Base-by-base conservation (phyloP, 2,329 filamentous ascomycete species). In the Calonectria montana region DNA sequence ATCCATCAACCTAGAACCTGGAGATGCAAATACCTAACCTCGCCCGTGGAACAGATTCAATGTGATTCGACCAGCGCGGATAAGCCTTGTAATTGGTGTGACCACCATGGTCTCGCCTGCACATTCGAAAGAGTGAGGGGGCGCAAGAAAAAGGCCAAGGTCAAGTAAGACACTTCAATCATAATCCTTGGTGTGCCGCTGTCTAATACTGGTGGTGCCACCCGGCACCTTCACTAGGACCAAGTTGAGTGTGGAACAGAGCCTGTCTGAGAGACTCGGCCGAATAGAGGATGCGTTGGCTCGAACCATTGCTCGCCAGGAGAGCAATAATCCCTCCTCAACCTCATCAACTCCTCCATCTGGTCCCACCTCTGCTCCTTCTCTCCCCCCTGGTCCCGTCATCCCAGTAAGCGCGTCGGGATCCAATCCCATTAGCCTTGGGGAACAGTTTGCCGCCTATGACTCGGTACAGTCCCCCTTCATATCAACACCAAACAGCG, bases 61-160 rank as follows among this genome's bases (percentile, higher is more conserved):
- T 70, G 67, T 65, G 67, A 70, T 50, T 50, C 61, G 43, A 39
- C 50, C 37, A 48, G 25, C n/a, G 21, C 67, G 13, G 41, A 70
- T 16, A 48, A 41, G 37, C 67, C 62, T 31, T 70, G 67, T 50
- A 65, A 70, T 31, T 70, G 67, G 67, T 70, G 67, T 48, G 67
- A 65, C 35, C 67, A 70, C 50, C 67, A 70, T 57, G 41, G 67
- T 25, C 61, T 70, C 6, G 50, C 50, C 23, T 70, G 67, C 18
- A 70, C 78, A 10, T 79, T 79, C 31, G 69, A 79, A 37, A 73
- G 78, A 13, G 72, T 74, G 1, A 77, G 77, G 61, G 78, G 78
- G 0, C 72, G 78, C 8, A 78, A 76, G 31, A 77, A 71, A 67
- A 66, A 71, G 53, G 25, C 37, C 2, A 75, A 65, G 21, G 10